Percentiles rank a stretch among this genome's conserved stretches.
Evolutionary conservation across 495 filamentous ascomycete species (phyloP).

Genomic region (Penicillium arizonense): DNA sequence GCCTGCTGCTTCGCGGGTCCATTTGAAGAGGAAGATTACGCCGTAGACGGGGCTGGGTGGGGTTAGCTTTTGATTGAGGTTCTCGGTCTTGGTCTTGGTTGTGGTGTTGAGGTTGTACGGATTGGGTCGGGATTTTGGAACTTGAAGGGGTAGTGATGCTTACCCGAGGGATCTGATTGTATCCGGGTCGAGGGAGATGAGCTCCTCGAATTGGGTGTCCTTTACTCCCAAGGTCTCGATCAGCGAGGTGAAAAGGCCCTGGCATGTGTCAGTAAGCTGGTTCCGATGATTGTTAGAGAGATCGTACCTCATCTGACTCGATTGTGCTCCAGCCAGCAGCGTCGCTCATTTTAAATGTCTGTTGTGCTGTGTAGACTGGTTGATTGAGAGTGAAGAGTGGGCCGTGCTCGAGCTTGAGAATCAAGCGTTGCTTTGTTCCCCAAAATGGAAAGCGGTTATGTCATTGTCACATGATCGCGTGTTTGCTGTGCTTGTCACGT

Average conservation of each 20-base stretch:
- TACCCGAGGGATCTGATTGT: constrained; percentile 68
- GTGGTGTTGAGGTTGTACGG: background rate
- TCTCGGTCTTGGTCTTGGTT: constrained; percentile 3
- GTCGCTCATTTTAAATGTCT: constrained; percentile 33
- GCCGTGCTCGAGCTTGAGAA: background rate
- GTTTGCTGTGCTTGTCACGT: no score
- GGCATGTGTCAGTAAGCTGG: constrained; percentile 11
- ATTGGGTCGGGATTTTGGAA: background rate
- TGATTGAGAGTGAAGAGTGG: background rate
- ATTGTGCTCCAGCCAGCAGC: constrained; percentile 72
- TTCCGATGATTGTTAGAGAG: background rate
- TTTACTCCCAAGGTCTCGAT: constrained; percentile 87
- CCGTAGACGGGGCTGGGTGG: constrained; percentile 77
- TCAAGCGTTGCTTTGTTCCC: constrained; percentile 4
- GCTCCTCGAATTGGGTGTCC: constrained; percentile 95
- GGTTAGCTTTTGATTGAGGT: constrained; percentile 10
- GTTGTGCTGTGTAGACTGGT: background rate
- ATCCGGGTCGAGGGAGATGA: constrained; percentile 83
- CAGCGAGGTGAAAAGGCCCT: constrained; percentile 98
- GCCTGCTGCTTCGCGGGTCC: constrained; percentile 70
- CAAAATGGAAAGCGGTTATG: constrained; percentile 9
- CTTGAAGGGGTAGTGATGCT: background rate
- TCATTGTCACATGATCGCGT: constrained; percentile 3
- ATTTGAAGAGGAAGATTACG: constrained; percentile 99
- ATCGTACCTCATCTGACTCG: constrained; percentile 85